Percentiles rank a stretch among this genome's conserved stretches.
phyloP scores from a whole-genome alignment of 371 early-diverging fungal genomes.

The Mucor indicus region DNA sequence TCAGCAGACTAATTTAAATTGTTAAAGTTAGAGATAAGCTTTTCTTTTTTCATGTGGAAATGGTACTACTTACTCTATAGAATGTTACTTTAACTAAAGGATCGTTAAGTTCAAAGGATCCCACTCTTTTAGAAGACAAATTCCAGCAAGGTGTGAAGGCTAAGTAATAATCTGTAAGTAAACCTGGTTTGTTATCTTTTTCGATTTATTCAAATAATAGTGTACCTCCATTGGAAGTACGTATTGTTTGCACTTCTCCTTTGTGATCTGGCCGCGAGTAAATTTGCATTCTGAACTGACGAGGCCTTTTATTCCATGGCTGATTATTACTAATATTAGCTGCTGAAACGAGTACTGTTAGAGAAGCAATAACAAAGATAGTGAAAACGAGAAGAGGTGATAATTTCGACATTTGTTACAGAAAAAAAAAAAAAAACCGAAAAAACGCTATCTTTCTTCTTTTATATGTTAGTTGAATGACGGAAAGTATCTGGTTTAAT shows the following conservation, averaged over 20 bases:
- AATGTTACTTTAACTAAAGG: slow-evolving; percentile 27
- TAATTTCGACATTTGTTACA: too few relatives aligned
- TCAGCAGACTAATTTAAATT: slow-evolving; percentile 14
- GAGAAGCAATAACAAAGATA: too few relatives aligned
- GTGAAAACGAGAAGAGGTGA: too few relatives aligned
- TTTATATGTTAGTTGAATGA: too few relatives aligned
- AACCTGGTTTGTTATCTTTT: neutral
- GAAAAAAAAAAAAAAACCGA: too few relatives aligned
- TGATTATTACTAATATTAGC: too few relatives aligned
- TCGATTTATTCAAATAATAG: neutral
- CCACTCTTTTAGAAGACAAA: slow-evolving; percentile 21
- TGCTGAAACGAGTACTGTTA: too few relatives aligned
- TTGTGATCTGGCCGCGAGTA: slow-evolving; percentile 19
- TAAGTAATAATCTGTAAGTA: neutral
- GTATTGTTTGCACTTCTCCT: slow-evolving; percentile 17
- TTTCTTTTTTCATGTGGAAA: neutral
- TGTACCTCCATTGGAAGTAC: slow-evolving; percentile 18
- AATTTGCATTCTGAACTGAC: slow-evolving; percentile 25
- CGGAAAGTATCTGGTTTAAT: too few relatives aligned
- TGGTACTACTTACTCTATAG: slow-evolving; percentile 14
- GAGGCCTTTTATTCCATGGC: slow-evolving; percentile 20
- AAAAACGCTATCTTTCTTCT: too few relatives aligned
- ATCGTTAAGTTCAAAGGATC: slow-evolving; percentile 25
- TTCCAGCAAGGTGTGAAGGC: slow-evolving; percentile 22
- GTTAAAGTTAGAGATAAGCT: neutral